Evolutionary conservation across 2,329 filamentous ascomycete genomes (phyloP), one percentile per base, ranked within the genome.

Genomic region (Phyllosticta capitalensis): DNA sequence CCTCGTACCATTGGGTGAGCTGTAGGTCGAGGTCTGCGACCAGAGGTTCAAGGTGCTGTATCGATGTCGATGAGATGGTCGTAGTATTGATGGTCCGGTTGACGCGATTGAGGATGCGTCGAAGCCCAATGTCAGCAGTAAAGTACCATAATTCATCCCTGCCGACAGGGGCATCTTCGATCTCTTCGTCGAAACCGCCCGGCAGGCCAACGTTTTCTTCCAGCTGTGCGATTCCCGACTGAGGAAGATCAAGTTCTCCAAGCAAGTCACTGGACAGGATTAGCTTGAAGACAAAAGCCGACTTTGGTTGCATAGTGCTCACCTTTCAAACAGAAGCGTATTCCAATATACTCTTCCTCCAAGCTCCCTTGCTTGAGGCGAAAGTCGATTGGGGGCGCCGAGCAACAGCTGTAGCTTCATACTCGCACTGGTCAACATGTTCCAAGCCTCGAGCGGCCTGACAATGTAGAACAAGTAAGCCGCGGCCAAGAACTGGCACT

Each of bases 91-190:
- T 87, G 66, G 90, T 83, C 69, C 90, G 87, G 74, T 86, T 90
- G 66, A 90, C 87, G 61, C 88, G 81, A 70, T 91, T 91, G 65
- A 92, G 79, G 3, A 94, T 81, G 59, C 89, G 79, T 52, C 89
- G 83, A 12, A 94, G 76, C 4, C 88, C 89, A 63, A 94, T 92
- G 67, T 92, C 89, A 45, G 89, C 89, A 28, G 92, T 76, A 66
- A 92, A 92, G 68, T 94, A 94, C 88, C 89, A 92, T 14, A 92
- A 77, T 61, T 92, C 88, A 66, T 92, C 89, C 54, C 84, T 82
- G 12, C 87, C 88, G 7, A 84, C 82, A 6, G 81, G 77, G 1
- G 54, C 53, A 58, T 86, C 84, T 59, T 86, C 84, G n/a, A 85
- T 84, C 61, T 82, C 75, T 60, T 80, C 79, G 66, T 89, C 87